phyloP scores from a whole-genome alignment of 768 basidiomycete genomes.

The Hortiboletus flavorubellus region DNA sequence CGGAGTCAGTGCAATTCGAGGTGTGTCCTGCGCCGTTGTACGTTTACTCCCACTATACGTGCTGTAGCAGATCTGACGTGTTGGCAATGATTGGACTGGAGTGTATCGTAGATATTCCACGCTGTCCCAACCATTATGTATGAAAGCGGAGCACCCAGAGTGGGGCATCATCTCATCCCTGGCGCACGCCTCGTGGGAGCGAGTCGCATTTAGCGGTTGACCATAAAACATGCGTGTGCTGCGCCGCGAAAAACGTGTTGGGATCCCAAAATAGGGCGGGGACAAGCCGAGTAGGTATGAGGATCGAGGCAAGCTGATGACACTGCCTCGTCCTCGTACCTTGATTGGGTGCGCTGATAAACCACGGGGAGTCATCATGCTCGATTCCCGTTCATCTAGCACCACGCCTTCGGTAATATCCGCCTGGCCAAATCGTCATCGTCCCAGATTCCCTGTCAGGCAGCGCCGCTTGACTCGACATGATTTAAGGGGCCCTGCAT shows the following conservation, averaged over 20 bases:
- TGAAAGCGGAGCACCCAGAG: conserved; percentile 22
- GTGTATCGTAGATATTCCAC: conserved; percentile 24
- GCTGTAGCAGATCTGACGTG: conserved; percentile 20
- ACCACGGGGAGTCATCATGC: conserved; percentile 30
- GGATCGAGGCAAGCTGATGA: conserved; percentile 19
- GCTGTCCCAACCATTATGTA: conserved; percentile 31
- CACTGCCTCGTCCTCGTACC: conserved; percentile 30
- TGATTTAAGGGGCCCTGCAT: conserved; percentile 24
- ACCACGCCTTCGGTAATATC: conserved; percentile 37
- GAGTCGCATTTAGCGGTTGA: conserved; percentile 15
- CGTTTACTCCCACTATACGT: conserved; percentile 21
- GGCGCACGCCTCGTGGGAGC: conserved; percentile 30
- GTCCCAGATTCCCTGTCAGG: conserved; percentile 15
- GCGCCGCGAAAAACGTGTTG: conserved; percentile 35
- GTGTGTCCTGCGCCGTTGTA: conserved; percentile 27
- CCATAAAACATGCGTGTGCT: conserved; percentile 29
- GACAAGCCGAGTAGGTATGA: conserved; percentile 10
- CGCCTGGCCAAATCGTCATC: conserved; percentile 25
- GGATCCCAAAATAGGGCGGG: conserved; percentile 25
- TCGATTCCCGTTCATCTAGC: conserved; percentile 35
- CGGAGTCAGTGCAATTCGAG: conserved; percentile 14
- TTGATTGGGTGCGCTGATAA: conserved; percentile 34
- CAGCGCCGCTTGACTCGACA: conserved; percentile 23
- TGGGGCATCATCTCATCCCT: conserved; percentile 26
- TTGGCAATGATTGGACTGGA: conserved; percentile 17